A percentile compares a stretch with the other conserved stretches of the same genome.
Conservation (phyloP, 2,329 filamentous ascomycete genomes). For the Monosporascus sp. region DNA sequence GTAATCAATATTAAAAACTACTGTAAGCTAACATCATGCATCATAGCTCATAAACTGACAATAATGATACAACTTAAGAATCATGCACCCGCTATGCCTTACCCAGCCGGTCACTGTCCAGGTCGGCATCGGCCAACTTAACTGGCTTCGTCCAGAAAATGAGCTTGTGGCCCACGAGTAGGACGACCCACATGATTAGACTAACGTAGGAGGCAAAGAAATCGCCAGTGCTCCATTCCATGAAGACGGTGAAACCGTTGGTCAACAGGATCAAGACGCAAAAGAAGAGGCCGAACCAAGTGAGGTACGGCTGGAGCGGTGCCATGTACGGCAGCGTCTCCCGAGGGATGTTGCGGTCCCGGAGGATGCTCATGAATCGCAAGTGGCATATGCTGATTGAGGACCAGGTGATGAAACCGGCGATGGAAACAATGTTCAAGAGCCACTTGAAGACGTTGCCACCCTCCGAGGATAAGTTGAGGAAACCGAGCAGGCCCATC, state of each 20-base stretch:
- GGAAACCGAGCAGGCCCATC: slow-evolving; percentile 60
- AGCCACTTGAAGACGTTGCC: slow-evolving; percentile 66
- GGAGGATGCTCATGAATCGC: slow-evolving; percentile 57
- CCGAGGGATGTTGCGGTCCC: slow-evolving; percentile 51
- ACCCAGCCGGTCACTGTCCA: slow-evolving; percentile 17
- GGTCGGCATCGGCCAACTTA: slow-evolving; percentile 20
- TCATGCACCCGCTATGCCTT: too few species aligned
- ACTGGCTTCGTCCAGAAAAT: slow-evolving; percentile 22
- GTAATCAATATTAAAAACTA: too few species aligned
- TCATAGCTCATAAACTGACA: too few species aligned
- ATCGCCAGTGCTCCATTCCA: slow-evolving; percentile 52
- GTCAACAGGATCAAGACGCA: slow-evolving; percentile 60
- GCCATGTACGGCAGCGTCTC: slow-evolving; percentile 55
- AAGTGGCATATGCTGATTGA: slow-evolving; percentile 61
- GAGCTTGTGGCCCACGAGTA: slow-evolving; percentile 58
- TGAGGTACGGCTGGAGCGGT: slow-evolving; percentile 57
- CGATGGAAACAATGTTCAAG: slow-evolving; percentile 64
- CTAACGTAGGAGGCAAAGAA: slow-evolving; percentile 64
- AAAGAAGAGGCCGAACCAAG: slow-evolving; percentile 62
- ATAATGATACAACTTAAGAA: too few species aligned
- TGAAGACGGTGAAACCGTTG: slow-evolving; percentile 64
- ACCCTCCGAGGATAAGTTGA: slow-evolving; percentile 57
- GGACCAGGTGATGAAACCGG: slow-evolving; percentile 66
- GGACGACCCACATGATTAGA: slow-evolving; percentile 55
- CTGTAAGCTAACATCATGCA: too few species aligned